Conservation (phyloP, 148 eudicot genomes). For the Camellia sinensis region DNA sequence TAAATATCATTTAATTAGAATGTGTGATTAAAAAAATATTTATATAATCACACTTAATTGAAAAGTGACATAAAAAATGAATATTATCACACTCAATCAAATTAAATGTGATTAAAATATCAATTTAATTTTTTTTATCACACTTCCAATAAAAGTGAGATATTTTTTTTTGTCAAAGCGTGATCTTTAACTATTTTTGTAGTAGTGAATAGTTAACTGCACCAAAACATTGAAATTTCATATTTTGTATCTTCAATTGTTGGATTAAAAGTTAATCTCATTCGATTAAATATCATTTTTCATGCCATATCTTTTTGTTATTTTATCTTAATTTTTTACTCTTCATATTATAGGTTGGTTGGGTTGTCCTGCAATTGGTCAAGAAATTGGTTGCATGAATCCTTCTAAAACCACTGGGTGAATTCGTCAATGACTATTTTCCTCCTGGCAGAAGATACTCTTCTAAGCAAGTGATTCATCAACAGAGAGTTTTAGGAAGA, state of each 20-base stretch:
- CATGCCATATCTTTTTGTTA: neutral
- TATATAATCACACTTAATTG: too few relatives aligned
- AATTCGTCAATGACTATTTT: conserved; percentile 55
- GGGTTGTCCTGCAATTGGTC: conserved; percentile 78
- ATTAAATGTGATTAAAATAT: too few relatives aligned
- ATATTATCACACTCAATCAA: too few relatives aligned
- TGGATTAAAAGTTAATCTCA: too few relatives aligned
- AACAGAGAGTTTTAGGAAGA: too few relatives aligned
- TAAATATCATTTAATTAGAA: neutral
- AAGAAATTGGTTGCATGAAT: conserved; percentile 59
- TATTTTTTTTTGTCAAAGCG: too few relatives aligned
- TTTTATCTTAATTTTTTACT: neutral
- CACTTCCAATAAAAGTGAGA: too few relatives aligned
- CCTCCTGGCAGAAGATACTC: conserved; percentile 66
- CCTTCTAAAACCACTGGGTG: conserved; percentile 96
- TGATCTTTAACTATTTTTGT: too few relatives aligned
- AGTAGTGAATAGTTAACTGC: neutral
- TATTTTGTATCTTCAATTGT: neutral
- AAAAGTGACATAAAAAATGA: too few relatives aligned
- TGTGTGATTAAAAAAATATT: too few relatives aligned
- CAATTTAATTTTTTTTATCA: too few relatives aligned
- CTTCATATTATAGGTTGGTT: conserved; percentile 69
- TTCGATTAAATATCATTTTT: neutral
- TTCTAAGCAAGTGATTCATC: too few relatives aligned
- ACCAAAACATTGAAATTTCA: neutral